Evolutionary conservation across 768 basidiomycete genomes (phyloP).

Genomic region (Russula vinacea): DNA sequence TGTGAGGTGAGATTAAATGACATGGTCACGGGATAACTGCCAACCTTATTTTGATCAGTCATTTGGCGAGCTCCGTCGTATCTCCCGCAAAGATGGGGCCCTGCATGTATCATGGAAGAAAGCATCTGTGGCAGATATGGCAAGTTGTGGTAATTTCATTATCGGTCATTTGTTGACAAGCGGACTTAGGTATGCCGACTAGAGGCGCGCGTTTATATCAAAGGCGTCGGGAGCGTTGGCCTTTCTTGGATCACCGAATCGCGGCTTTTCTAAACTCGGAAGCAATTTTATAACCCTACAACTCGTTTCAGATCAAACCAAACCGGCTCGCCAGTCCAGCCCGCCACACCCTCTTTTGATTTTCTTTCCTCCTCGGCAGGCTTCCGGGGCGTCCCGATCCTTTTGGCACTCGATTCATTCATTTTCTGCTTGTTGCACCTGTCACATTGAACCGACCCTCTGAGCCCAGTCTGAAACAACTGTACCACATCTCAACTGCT

Average conservation of each 20-base stretch:
- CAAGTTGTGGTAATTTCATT: slow-evolving; percentile 13
- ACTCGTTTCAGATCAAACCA: slow-evolving; percentile 10
- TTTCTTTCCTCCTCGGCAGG: slow-evolving; percentile 22
- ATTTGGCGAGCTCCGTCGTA: slow-evolving; percentile 29
- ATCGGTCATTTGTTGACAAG: slow-evolving; percentile 12
- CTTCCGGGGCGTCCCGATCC: slow-evolving; percentile 18
- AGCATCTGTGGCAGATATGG: slow-evolving; percentile 29
- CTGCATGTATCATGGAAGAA: slow-evolving; percentile 29
- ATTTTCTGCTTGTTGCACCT: slow-evolving; percentile 9
- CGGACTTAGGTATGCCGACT: slow-evolving; percentile 30
- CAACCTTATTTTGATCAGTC: slow-evolving; percentile 10
- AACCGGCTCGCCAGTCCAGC: slow-evolving; percentile 17
- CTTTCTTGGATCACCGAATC: slow-evolving; percentile 28
- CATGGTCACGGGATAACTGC: not conserved
- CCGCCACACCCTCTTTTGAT: not conserved
- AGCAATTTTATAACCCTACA: not conserved
- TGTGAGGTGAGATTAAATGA: slow-evolving; percentile 26
- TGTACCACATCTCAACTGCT: slow-evolving; percentile 23
- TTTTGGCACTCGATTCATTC: not conserved
- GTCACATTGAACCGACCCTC: slow-evolving; percentile 18
- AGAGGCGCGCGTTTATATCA: slow-evolving; percentile 29
- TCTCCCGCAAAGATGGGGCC: slow-evolving; percentile 26
- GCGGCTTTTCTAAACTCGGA: slow-evolving; percentile 25
- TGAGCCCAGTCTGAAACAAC: slow-evolving; percentile 6
- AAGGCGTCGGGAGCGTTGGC: slow-evolving; percentile 28